These are phyloP conservation scores for Dothideomycetes sp. DNA, from an alignment of 2,329 filamentous ascomycete species.

Conservation along the genomic window DNA sequence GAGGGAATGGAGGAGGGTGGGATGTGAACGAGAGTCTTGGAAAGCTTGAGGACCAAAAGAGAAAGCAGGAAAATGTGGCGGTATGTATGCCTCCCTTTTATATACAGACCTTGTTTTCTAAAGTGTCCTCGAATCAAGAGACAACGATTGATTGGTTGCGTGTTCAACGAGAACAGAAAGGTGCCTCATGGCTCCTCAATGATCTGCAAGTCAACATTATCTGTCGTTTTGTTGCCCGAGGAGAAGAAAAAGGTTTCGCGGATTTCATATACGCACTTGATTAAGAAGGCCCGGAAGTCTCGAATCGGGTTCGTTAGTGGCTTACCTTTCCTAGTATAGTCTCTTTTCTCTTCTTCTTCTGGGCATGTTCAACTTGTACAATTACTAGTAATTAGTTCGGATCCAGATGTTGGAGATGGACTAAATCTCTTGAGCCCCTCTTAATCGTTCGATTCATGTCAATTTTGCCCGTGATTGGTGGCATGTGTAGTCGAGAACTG, in stretches of 20 bases:
- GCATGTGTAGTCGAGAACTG: background rate
- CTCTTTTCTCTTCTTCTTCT: too few relatives aligned
- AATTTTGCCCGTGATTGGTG: too few relatives aligned
- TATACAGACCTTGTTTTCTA: background rate
- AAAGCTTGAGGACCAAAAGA: background rate
- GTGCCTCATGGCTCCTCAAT: too few relatives aligned
- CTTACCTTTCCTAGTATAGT: slow-evolving; percentile 5
- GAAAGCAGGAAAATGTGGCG: too few relatives aligned
- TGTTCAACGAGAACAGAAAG: too few relatives aligned
- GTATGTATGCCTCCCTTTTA: too few relatives aligned
- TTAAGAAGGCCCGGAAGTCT: too few relatives aligned
- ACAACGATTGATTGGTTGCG: background rate
- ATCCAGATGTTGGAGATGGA: slow-evolving; percentile 7
- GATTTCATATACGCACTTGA: too few relatives aligned
- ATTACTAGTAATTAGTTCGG: background rate
- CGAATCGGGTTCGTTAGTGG: background rate
- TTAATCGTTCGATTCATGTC: slow-evolving; percentile 4
- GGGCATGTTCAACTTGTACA: too few relatives aligned
- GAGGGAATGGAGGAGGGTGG: background rate
- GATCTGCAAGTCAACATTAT: too few relatives aligned
- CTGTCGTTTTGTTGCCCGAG: too few relatives aligned
- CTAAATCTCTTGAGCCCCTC: background rate
- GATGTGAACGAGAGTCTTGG: background rate
- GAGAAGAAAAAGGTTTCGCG: too few relatives aligned
- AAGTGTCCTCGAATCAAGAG: background rate